Percentiles rank a stretch among this genome's conserved stretches.
Evolutionary conservation across 257 asterid genomes (phyloP).

Genomic region (Echium plantagineum): DNA sequence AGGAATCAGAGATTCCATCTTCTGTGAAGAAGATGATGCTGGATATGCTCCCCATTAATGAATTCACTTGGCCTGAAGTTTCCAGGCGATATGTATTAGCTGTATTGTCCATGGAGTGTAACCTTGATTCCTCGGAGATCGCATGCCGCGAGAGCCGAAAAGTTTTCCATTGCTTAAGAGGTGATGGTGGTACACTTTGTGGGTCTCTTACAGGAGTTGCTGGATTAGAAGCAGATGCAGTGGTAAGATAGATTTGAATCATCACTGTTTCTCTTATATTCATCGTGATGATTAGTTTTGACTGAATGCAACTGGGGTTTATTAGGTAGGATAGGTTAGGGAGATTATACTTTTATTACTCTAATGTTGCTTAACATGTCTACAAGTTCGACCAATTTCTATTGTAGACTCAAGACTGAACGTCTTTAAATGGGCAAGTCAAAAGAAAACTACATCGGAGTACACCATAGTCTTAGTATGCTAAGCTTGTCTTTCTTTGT

Average conservation of each 20-base stretch:
- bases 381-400: no score
- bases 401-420: no score
- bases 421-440: no score
- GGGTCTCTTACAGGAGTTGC: constrained; percentile 81
- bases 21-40: constrained; percentile 53
- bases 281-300: not conserved
- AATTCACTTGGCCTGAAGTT: constrained; percentile 91
- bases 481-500: no score
- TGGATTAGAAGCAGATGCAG: constrained; percentile 87
- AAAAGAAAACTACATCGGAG: no score
- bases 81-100: constrained; percentile 79
- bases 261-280: not conserved
- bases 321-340: no score
- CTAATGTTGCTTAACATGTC: no score
- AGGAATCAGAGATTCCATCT: constrained; percentile 56
- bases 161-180: constrained; percentile 79
- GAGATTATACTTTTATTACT: no score
- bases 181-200: constrained; percentile 90
- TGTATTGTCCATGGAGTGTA: constrained; percentile 66
- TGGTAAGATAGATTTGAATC: constrained; percentile 34
- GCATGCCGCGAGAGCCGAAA: constrained; percentile 80
- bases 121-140: constrained; percentile 72
- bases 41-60: constrained; percentile 73
- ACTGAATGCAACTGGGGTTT: no score
- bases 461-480: no score